phyloP scores from a whole-genome alignment of 371 early-diverging fungal species.

The Sporodiniella umbellata region DNA sequence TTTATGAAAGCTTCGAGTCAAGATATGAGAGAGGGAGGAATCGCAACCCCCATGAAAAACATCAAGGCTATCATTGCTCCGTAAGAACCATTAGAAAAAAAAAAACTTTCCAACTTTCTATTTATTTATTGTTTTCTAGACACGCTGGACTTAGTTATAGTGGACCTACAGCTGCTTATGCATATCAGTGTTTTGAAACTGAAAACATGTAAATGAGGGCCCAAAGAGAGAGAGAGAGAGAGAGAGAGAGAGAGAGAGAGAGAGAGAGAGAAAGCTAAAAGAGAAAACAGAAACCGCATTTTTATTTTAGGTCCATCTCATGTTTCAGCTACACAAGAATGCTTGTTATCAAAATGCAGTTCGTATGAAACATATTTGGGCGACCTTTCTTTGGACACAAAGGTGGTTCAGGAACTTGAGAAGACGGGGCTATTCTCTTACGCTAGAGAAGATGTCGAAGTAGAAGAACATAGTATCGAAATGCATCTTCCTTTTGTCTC shows the following conservation, averaged over 20 bases:
- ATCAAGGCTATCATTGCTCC: constrained; percentile 83
- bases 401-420: constrained; percentile 52
- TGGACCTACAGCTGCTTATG: constrained; percentile 87
- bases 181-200: constrained; percentile 72
- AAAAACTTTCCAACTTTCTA: neutral
- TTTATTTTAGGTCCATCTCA: constrained; percentile 94
- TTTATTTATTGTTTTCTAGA: constrained; percentile 31
- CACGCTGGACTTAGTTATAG: constrained; percentile 93
- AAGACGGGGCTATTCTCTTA: constrained; percentile 62
- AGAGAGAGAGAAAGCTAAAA: neutral
- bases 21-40: neutral
- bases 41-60: constrained; percentile 41
- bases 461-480: constrained; percentile 94
- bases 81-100: constrained; percentile 40
- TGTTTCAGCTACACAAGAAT: constrained; percentile 77
- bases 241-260: neutral
- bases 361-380: constrained; percentile 89
- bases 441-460: constrained; percentile 69
- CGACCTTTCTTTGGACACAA: constrained; percentile 62
- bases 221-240: neutral
- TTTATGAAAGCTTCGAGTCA: constrained; percentile 51
- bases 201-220: constrained; percentile 49
- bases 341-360: constrained; percentile 71
- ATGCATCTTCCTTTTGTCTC: constrained; percentile 91
- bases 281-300: constrained; percentile 62